Evolutionary conservation across 768 basidiomycete genomes (phyloP), one percentile per base, ranked within the genome.

Genomic region (Amanita muscaria): DNA sequence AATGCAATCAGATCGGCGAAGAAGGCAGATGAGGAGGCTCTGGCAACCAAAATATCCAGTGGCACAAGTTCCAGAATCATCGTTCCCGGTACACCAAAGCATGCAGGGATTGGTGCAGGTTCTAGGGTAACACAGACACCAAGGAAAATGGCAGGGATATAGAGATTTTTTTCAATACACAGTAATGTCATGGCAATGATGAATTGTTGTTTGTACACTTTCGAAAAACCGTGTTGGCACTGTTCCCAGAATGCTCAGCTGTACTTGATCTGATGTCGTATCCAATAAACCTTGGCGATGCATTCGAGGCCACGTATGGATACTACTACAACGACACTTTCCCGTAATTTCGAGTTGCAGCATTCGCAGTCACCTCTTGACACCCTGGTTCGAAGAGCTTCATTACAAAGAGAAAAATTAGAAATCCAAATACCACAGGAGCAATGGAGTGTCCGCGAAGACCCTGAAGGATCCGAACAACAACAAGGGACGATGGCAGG

Each of bases 61-160:
- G 73, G 75, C 3, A 73, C 76, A 42, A 62, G 62, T 44, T 68
- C 80, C 2, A 78, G 79, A 60, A 76, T 89, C 30, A 81, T 83
- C 40, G 76, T 88, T 6, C 87, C 87, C 22, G 86, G 87, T 15
- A 90, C 88, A 6, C 87, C 88, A 9, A 70, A 81, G 51, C 80
- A 83, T 59, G 66, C 74, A 6, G 83, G 83, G 3, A 69, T 79
- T 54, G 79, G 79, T 19, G 75, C 79, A 21, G 79, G 78, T 21
- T 60, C 74, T 15, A 70, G 85, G 40, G 67, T 83, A 23, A 70
- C 71, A 2, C 84, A 85, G 59, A 91, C 88, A 22, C 88, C 88
- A n/a, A 66, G 82, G 51, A 72, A 82, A 50, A 69, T 72, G 51
- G 74, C 74, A 22, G 88, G 88, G 21, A 77, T 90, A 53, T 88